Conservation (phyloP, 257 asterid genomes). For the Solanum chmielewskii region DNA sequence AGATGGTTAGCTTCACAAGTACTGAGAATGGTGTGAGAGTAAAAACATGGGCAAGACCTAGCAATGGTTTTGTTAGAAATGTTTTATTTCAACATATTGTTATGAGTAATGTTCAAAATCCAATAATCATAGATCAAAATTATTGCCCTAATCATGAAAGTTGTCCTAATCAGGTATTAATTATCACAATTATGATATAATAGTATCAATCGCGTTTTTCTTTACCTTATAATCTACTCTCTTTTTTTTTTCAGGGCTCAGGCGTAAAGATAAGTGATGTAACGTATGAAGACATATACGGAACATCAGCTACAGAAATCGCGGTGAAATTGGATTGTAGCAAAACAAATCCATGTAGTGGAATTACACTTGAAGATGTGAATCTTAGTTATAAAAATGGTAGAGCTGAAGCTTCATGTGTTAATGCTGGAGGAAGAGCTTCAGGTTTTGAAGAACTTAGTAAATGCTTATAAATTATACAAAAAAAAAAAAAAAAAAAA, state of each 20-base stretch:
- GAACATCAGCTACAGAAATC: neutral
- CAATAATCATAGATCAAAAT: slow-evolving; percentile 14
- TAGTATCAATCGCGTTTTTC: neutral
- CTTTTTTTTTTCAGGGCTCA: neutral
- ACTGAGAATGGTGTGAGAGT: slow-evolving; percentile 7
- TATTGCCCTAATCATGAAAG: slow-evolving; percentile 1
- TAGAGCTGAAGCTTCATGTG: neutral
- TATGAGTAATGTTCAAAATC: slow-evolving; percentile 7
- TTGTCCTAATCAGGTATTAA: slow-evolving; percentile 3
- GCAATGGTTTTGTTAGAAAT: slow-evolving; percentile 2
- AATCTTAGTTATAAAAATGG: neutral
- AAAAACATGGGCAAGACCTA: slow-evolving; percentile 11
- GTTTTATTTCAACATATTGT: neutral
- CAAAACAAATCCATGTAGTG: neutral
- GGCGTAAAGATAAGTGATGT: slow-evolving; percentile 1
- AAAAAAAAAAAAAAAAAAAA: no score
- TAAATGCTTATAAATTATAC: neutral
- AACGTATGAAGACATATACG: slow-evolving; percentile 2
- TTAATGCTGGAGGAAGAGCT: neutral
- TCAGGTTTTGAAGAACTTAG: neutral
- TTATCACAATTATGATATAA: neutral
- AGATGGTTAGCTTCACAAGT: neutral
- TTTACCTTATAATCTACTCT: neutral
- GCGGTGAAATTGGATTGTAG: slow-evolving; percentile 4
- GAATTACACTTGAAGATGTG: neutral